Conservation (phyloP, 139 green algal genomes). For the Auxenochlorella protothecoides region DNA sequence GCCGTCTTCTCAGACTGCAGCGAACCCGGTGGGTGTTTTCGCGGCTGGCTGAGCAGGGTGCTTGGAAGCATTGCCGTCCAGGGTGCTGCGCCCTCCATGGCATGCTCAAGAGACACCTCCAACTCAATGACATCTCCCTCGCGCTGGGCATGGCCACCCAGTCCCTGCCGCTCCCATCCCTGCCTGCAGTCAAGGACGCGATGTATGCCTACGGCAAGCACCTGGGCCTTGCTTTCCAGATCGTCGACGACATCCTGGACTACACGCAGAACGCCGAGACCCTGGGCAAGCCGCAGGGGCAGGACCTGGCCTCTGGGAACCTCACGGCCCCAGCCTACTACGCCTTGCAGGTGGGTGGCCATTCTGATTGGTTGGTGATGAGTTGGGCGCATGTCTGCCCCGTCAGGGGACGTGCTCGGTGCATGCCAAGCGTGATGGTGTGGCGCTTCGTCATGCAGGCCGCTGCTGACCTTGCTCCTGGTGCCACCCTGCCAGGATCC, state of each 20-base stretch:
- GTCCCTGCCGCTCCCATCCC: background rate
- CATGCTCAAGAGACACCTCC: no score
- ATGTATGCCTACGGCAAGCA: slow-evolving; percentile 97
- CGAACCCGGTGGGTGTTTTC: slow-evolving; percentile 21
- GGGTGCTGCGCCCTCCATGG: no score
- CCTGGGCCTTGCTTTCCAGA: slow-evolving; percentile 92
- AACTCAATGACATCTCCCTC: background rate
- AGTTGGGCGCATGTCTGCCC: slow-evolving; percentile 11
- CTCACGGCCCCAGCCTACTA: slow-evolving; percentile 91
- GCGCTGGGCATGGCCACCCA: background rate
- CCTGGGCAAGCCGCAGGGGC: slow-evolving; percentile 92
- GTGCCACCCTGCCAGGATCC: slow-evolving; percentile 1
- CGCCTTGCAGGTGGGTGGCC: slow-evolving; percentile 48
- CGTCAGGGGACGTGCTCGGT: slow-evolving; percentile 21
- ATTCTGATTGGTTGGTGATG: background rate
- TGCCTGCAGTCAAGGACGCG: slow-evolving; percentile 50
- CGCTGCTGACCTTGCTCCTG: slow-evolving; percentile 42
- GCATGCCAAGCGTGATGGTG: no score
- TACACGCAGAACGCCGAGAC: slow-evolving; percentile 86
- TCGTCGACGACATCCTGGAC: slow-evolving; percentile 99
- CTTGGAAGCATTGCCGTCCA: background rate
- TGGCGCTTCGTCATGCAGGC: background rate
- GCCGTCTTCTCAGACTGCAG: slow-evolving; percentile 78
- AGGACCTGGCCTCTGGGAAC: slow-evolving; percentile 93
- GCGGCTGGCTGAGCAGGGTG: background rate